A percentile compares a stretch with the other conserved stretches of the same genome.
Evolutionary conservation across 345 rosid species (phyloP).

Genomic region (Euphorbia pulcherrima): DNA sequence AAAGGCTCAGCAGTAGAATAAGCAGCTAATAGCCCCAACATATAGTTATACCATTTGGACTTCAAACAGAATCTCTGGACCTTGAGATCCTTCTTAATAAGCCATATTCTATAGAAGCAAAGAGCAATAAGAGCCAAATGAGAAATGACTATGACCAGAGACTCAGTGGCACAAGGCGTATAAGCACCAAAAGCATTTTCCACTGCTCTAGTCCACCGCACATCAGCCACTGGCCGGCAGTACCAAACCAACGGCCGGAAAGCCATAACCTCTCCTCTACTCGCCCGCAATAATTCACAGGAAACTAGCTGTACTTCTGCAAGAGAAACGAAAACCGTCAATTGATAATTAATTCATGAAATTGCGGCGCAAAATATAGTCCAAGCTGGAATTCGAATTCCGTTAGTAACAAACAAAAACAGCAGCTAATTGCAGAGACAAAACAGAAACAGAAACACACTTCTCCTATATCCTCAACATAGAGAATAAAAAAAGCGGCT

Average conservation of each 20-base stretch:
- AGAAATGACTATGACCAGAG: conserved; percentile 60
- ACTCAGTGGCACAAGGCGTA: conserved; percentile 88
- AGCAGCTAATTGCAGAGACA: not conserved
- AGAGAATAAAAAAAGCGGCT: too few relatives aligned
- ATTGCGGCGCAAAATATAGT: too few relatives aligned
- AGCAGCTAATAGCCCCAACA: conserved; percentile 66
- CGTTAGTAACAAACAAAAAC: not conserved
- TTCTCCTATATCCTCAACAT: not conserved
- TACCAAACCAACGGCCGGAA: conserved; percentile 72
- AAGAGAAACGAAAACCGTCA: too few relatives aligned
- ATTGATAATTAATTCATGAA: too few relatives aligned
- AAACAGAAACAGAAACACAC: not conserved
- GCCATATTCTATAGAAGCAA: conserved; percentile 77
- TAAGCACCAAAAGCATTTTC: conserved; percentile 91
- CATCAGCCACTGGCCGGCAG: conserved; percentile 68
- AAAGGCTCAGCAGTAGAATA: conserved; percentile 73
- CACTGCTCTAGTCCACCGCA: conserved; percentile 71
- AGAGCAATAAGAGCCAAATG: conserved; percentile 63
- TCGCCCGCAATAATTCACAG: conserved; percentile 13
- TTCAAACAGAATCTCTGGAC: conserved; percentile 62
- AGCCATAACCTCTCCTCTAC: conserved; percentile 43
- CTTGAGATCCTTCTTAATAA: conserved; percentile 57
- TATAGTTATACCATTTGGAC: conserved; percentile 65
- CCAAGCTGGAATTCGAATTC: too few relatives aligned
- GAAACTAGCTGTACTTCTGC: conserved; percentile 16